Conservation (phyloP, 192 early-diverging fungal genomes). For the Backusella luteola region DNA sequence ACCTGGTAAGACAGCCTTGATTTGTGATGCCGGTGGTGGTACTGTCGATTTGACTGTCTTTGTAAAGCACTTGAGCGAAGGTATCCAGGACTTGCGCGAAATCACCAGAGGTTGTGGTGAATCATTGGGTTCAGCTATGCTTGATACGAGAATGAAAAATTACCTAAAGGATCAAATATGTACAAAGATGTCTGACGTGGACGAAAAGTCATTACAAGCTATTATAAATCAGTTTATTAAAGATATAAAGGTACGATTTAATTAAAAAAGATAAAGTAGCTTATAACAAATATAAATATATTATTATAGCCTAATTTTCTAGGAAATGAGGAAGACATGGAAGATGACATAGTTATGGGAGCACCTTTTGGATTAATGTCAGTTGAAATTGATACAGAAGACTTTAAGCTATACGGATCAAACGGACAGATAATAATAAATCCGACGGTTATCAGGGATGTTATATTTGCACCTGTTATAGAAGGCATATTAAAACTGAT, state of each 20-base stretch:
- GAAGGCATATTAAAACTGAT: constrained; percentile 42
- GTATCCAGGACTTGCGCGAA: constrained; percentile 34
- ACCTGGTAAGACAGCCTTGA: constrained; percentile 43
- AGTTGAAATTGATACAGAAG: neutral
- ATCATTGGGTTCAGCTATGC: constrained; percentile 45
- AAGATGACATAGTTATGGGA: constrained; percentile 22
- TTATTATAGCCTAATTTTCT: constrained; percentile 37
- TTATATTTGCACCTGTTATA: constrained; percentile 50
- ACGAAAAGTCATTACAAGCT: constrained; percentile 16
- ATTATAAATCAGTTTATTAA: constrained; percentile 46
- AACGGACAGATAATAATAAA: constrained; percentile 18
- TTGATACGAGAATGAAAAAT: constrained; percentile 47
- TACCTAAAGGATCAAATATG: constrained; percentile 42
- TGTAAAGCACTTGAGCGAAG: neutral
- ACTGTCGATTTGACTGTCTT: constrained; percentile 49
- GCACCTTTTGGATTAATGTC: neutral
- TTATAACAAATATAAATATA: neutral
- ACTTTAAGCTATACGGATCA: constrained; percentile 34
- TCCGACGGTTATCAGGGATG: constrained; percentile 27
- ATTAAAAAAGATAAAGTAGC: neutral
- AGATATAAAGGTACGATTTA: constrained; percentile 37
- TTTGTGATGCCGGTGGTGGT: constrained; percentile 55
- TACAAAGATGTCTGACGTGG: constrained; percentile 10
- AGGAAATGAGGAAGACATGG: constrained; percentile 32
- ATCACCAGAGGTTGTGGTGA: constrained; percentile 53